These are phyloP conservation scores for Saccharomycopsis sp. DNA, from an alignment of 805 yeast genomes.

Conservation along the genomic window DNA sequence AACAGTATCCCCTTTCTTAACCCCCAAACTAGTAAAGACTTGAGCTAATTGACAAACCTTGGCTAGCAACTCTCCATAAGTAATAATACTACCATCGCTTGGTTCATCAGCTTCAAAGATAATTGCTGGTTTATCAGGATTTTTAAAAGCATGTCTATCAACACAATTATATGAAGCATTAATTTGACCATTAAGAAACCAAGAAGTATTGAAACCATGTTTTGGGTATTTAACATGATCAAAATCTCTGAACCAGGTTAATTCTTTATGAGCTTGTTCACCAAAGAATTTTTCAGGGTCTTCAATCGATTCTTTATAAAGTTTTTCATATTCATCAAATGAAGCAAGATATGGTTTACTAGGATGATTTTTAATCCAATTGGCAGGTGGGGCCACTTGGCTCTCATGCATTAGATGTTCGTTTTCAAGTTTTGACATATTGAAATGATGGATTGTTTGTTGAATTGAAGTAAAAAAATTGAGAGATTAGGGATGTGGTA, in stretches of 20 bases:
- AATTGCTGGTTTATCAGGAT: conserved; percentile 65
- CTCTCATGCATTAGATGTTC: conserved; percentile 24
- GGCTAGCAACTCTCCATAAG: conserved; percentile 62
- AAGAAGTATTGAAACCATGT: conserved; percentile 41
- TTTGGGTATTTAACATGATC: conserved; percentile 31
- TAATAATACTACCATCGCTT: conserved; percentile 46
- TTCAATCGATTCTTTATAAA: conserved; percentile 47
- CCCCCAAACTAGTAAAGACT: conserved; percentile 54
- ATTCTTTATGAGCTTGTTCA: conserved; percentile 36
- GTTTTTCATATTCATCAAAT: conserved; percentile 37
- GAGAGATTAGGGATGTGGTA: too few species aligned
- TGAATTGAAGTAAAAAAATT: too few species aligned
- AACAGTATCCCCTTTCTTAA: conserved; percentile 73
- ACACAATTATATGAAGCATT: conserved; percentile 77
- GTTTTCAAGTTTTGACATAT: conserved; percentile 20
- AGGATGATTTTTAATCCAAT: conserved; percentile 25
- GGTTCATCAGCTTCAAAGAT: conserved; percentile 79
- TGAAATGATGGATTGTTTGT: too few species aligned
- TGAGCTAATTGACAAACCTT: conserved; percentile 66
- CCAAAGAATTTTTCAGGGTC: conserved; percentile 48
- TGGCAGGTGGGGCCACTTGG: conserved; percentile 20
- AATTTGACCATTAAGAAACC: conserved; percentile 74
- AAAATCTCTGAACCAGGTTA: conserved; percentile 46
- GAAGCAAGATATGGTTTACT: conserved; percentile 37
- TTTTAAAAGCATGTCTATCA: conserved; percentile 65